Percentiles rank a stretch among this genome's conserved stretches.
phyloP scores from a whole-genome alignment of 2,329 filamentous ascomycete species.

The Didymellaceae sp. region DNA sequence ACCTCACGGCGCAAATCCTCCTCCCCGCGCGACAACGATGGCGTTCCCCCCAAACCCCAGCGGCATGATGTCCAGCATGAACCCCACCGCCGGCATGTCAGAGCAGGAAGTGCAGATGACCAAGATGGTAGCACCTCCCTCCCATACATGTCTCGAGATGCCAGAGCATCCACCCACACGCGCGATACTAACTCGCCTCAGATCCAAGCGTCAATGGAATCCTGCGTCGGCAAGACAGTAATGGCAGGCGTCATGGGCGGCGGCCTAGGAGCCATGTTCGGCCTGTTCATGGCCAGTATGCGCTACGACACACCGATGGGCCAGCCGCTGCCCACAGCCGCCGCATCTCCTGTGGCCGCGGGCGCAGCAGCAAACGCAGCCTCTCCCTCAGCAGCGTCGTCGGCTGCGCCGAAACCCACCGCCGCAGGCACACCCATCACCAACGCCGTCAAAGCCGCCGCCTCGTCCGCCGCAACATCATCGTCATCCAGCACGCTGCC shows the following conservation, averaged over 20 bases:
- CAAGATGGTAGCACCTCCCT: constrained; percentile 48
- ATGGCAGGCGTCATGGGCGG: constrained; percentile 95
- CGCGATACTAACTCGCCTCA: constrained; percentile 45
- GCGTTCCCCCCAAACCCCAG: constrained; percentile 39
- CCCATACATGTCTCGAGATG: neutral
- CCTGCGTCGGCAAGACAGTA: constrained; percentile 84
- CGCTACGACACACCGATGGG: constrained; percentile 93
- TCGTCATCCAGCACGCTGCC: constrained; percentile 52
- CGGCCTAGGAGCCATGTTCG: constrained; percentile 90
- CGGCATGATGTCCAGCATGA: constrained; percentile 35
- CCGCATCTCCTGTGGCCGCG: constrained; percentile 38
- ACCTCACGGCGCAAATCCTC: too few relatives aligned
- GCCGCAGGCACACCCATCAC: constrained; percentile 42
- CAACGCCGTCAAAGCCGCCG: constrained; percentile 46
- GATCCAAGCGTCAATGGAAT: constrained; percentile 89
- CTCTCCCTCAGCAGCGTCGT: constrained; percentile 39
- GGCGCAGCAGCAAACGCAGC: constrained; percentile 30
- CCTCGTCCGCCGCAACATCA: constrained; percentile 37
- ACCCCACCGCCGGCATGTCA: constrained; percentile 47
- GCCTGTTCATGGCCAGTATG: constrained; percentile 99
- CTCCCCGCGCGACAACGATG: constrained; percentile 24
- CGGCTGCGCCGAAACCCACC: constrained; percentile 40
- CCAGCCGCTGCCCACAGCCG: constrained; percentile 11
- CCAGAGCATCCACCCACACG: neutral
- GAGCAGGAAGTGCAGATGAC: constrained; percentile 58